A percentile compares a stretch with the other conserved stretches of the same genome.
Evolutionary conservation across 2,329 filamentous ascomycete species (phyloP).

Genomic region (Pseudogymnoascus sp.): DNA sequence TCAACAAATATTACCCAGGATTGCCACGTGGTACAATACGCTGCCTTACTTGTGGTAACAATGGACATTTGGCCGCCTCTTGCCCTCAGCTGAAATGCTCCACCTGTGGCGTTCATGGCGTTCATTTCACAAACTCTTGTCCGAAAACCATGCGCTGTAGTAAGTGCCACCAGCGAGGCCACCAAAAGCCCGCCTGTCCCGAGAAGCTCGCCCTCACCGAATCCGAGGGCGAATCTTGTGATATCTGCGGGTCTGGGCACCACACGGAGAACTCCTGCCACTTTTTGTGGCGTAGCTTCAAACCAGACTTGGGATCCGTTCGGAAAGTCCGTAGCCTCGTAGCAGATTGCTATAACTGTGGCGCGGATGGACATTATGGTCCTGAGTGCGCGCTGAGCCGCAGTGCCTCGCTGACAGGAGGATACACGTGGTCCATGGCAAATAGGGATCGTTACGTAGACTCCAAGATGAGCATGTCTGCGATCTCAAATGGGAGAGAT

Average conservation of each 20-base stretch:
- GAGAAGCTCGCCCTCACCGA: slow-evolving; percentile 46
- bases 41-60: slow-evolving; percentile 44
- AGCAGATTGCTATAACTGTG: slow-evolving; percentile 49
- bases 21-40: slow-evolving; percentile 16
- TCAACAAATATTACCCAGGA: slow-evolving; percentile 2
- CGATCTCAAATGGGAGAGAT: slow-evolving; percentile 23
- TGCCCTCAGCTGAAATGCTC: slow-evolving; percentile 42
- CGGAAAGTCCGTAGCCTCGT: slow-evolving; percentile 42
- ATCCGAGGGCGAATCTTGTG: slow-evolving; percentile 49
- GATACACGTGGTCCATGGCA: slow-evolving; percentile 43
- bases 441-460: slow-evolving; percentile 44
- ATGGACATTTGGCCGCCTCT: slow-evolving; percentile 35
- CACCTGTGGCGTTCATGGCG: slow-evolving; percentile 35
- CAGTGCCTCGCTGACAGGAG: slow-evolving; percentile 22
- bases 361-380: slow-evolving; percentile 45
- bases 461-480: slow-evolving; percentile 28
- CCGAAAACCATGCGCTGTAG: slow-evolving; percentile 41
- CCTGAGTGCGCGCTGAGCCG: slow-evolving; percentile 39
- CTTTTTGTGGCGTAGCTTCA: slow-evolving; percentile 50
- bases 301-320: slow-evolving; percentile 31
- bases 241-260: slow-evolving; percentile 45
- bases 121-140: slow-evolving; percentile 43
- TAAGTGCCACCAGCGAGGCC: slow-evolving; percentile 56
- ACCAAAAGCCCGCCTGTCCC: slow-evolving; percentile 41
- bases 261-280: slow-evolving; percentile 55